These are phyloP conservation scores for Setaria viridis DNA, from an alignment of 202 grass and related monocot species.

Conservation along the genomic window DNA sequence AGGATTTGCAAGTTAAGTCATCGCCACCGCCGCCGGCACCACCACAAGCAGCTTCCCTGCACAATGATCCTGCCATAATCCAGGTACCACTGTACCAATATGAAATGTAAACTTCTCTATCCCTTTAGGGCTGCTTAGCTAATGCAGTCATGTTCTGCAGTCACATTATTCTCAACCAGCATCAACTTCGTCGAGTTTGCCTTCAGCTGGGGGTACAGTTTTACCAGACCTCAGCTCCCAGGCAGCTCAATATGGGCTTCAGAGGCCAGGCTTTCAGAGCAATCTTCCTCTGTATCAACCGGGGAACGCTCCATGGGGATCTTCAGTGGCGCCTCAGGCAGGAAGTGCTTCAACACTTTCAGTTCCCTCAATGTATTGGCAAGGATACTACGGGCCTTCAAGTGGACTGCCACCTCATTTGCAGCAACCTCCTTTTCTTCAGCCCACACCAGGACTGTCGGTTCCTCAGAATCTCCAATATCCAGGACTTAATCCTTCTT, in stretches of 20 bases:
- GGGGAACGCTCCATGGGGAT: conserved; percentile 56
- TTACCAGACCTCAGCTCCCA: conserved; percentile 72
- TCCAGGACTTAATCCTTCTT: conserved; percentile 54
- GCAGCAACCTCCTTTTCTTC: conserved; percentile 66
- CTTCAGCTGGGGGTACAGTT: conserved; percentile 64
- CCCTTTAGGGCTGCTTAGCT: neutral
- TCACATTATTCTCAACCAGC: conserved; percentile 71
- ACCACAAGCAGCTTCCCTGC: conserved; percentile 56
- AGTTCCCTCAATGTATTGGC: conserved; percentile 81
- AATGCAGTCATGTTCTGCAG: conserved; percentile 52
- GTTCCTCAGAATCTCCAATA: conserved; percentile 63
- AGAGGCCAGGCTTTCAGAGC: conserved; percentile 65
- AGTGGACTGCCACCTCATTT: conserved; percentile 70
- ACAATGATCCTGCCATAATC: conserved; percentile 90
- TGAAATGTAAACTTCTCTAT: conserved; percentile 8
- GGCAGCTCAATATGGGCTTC: conserved; percentile 67
- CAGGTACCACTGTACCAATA: conserved; percentile 64
- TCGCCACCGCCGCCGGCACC: conserved; percentile 54
- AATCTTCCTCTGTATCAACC: conserved; percentile 74
- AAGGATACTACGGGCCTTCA: conserved; percentile 69
- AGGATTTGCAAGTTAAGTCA: conserved; percentile 90
- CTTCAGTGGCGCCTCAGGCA: conserved; percentile 48
- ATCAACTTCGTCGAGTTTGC: conserved; percentile 63
- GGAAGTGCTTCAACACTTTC: conserved; percentile 58
- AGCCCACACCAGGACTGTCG: conserved; percentile 58